A percentile compares a stretch with the other conserved stretches of the same genome.
Evolutionary conservation across 345 rosid genomes (phyloP).

Genomic region (Hevea brasiliensis): DNA sequence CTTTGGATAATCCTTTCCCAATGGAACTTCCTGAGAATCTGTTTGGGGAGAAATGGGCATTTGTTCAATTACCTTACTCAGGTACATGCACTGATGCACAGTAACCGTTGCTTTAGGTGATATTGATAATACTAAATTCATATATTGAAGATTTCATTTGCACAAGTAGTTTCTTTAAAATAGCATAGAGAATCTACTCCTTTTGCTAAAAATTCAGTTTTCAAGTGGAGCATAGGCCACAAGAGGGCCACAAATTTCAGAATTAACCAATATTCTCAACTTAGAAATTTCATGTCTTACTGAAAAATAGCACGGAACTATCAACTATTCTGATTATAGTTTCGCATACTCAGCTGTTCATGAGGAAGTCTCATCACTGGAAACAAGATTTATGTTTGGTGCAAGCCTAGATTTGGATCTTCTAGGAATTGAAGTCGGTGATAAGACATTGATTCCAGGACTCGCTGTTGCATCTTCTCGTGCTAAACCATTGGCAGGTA

Average conservation of each 20-base stretch:
- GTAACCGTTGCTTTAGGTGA: not conserved
- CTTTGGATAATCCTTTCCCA: constrained; percentile 87
- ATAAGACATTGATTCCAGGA: constrained; percentile 78
- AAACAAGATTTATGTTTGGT: constrained; percentile 64
- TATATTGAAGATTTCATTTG: not conserved
- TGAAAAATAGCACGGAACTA: not conserved
- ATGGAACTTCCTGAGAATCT: constrained; percentile 91
- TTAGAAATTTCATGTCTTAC: not conserved
- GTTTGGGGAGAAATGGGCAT: constrained; percentile 91
- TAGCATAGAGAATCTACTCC: not conserved
- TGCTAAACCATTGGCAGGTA: constrained; percentile 89
- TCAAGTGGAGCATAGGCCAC: too few relatives aligned
- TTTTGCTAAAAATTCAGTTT: not conserved
- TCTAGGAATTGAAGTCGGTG: constrained; percentile 77
- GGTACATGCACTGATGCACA: constrained; percentile 31
- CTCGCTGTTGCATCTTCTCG: constrained; percentile 89
- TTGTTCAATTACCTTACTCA: constrained; percentile 87
- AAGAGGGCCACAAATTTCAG: not conserved
- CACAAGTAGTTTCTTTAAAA: not conserved
- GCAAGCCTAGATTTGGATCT: constrained; percentile 89
- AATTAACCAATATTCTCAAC: not conserved
- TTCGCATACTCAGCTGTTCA: constrained; percentile 46
- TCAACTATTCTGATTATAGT: constrained; percentile 8
- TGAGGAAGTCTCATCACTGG: constrained; percentile 68
- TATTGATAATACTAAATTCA: not conserved